Conservation (phyloP, 768 basidiomycete genomes). For the Leccinellum albellum region DNA sequence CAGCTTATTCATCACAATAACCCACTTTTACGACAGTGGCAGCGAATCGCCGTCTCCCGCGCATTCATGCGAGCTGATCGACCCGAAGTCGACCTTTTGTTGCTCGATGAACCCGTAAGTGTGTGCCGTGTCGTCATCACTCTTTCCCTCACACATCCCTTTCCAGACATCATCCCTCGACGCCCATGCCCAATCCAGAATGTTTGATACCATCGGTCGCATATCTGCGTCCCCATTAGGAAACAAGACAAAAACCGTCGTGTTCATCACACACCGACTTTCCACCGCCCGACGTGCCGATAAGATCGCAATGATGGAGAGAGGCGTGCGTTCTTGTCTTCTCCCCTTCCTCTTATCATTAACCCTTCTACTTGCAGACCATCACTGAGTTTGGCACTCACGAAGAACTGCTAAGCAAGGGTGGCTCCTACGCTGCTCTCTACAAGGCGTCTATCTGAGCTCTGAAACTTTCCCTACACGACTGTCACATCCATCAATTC, state of each 20-base stretch:
- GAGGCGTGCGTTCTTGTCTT: slow-evolving; percentile 45
- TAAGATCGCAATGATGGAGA: slow-evolving; percentile 85
- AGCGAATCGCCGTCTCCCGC: slow-evolving; percentile 79
- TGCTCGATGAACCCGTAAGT: slow-evolving; percentile 83
- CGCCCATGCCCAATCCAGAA: slow-evolving; percentile 72
- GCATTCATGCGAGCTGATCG: slow-evolving; percentile 82
- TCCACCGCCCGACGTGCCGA: slow-evolving; percentile 80
- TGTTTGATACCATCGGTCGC: slow-evolving; percentile 71
- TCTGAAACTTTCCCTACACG: slow-evolving; percentile 3
- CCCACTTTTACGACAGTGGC: slow-evolving; percentile 56
- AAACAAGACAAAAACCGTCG: slow-evolving; percentile 62
- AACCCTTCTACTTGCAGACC: slow-evolving; percentile 40
- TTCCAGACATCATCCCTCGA: slow-evolving; percentile 75
- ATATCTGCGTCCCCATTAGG: slow-evolving; percentile 57
- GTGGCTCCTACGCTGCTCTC: slow-evolving; percentile 64
- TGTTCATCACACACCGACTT: slow-evolving; percentile 82
- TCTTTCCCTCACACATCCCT: background rate
- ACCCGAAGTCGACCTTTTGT: slow-evolving; percentile 70
- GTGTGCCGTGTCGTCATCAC: slow-evolving; percentile 1
- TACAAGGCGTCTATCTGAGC: slow-evolving; percentile 64
- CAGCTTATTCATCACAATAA: slow-evolving; percentile 13
- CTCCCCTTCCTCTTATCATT: slow-evolving; percentile 7
- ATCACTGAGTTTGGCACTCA: slow-evolving; percentile 77
- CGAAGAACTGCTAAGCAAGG: slow-evolving; percentile 54
- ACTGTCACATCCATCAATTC: slow-evolving; percentile 1